Percentiles rank a stretch among this genome's conserved stretches.
Evolutionary conservation across 352 stramenopile species (phyloP).

Genomic region (Globisporangium ultimum): DNA sequence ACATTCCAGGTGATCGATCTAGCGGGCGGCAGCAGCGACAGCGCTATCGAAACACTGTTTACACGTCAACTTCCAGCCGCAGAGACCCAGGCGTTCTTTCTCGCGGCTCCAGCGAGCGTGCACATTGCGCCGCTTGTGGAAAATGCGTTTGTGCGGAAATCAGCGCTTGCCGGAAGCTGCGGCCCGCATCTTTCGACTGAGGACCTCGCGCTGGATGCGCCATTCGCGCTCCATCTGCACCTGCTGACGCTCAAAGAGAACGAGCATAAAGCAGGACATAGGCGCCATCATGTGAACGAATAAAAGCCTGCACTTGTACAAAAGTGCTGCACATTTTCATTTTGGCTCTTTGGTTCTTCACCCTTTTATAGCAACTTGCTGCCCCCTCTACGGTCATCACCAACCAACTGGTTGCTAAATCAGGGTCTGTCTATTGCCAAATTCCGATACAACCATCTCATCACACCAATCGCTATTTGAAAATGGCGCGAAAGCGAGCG

Average conservation of each 20-base stretch:
- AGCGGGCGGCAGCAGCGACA: constrained; percentile 26
- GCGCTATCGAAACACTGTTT: constrained; percentile 12
- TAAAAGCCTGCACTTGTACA: no score
- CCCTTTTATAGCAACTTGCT: no score
- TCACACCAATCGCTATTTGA: constrained; percentile 1
- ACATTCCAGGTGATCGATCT: constrained; percentile 55
- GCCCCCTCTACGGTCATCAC: no score
- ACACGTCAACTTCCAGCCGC: constrained; percentile 6
- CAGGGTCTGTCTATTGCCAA: no score
- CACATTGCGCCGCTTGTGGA: constrained; percentile 19
- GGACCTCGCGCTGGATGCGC: constrained; percentile 41
- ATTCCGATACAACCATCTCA: no score
- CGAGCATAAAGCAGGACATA: background rate
- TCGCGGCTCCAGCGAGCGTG: constrained; percentile 48
- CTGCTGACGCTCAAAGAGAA: constrained; percentile 6
- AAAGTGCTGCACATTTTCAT: no score
- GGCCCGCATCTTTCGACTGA: constrained; percentile 58
- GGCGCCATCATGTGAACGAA: background rate
- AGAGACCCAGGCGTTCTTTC: constrained; percentile 16
- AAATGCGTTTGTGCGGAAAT: constrained; percentile 6
- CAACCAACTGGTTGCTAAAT: no score
- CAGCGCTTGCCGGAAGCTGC: constrained; percentile 33
- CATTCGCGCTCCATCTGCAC: constrained; percentile 46
- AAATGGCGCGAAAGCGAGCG: constrained; percentile 56
- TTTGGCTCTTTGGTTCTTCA: no score